Evolutionary conservation across 495 filamentous ascomycete species (phyloP).

Genomic region (Chaetomium cochliodes): DNA sequence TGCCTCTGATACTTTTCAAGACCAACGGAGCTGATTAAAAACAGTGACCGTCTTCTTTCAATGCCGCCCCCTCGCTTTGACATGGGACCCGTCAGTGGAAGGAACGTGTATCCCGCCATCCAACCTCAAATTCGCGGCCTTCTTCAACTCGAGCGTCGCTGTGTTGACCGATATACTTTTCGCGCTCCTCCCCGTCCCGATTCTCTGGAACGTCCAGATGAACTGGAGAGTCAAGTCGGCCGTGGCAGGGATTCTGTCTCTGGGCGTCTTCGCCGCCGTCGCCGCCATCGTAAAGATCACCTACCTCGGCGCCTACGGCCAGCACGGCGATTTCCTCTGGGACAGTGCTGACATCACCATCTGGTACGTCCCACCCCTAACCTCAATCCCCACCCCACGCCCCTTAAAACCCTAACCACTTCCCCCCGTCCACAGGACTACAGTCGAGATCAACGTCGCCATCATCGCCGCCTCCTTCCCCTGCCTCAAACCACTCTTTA

Average conservation of each 20-base stretch:
- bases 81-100: conserved; percentile 35
- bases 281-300: conserved; percentile 49
- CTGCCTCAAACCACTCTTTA: conserved; percentile 26
- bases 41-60: conserved; percentile 39
- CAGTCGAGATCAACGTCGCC: conserved; percentile 23
- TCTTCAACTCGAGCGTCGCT: conserved; percentile 35
- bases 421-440: conserved; percentile 17
- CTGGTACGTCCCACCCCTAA: conserved; percentile 27
- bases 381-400: background rate
- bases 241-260: conserved; percentile 43
- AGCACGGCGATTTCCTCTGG: conserved; percentile 47
- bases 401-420: background rate
- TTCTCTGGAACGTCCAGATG: conserved; percentile 49
- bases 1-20: background rate
- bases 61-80: conserved; percentile 30
- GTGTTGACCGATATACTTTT: conserved; percentile 47
- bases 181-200: conserved; percentile 44
- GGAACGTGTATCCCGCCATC: conserved; percentile 25
- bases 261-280: conserved; percentile 50
- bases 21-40: conserved; percentile 14
- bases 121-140: conserved; percentile 26
- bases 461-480: conserved; percentile 27
- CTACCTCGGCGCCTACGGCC: conserved; percentile 40
- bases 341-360: conserved; percentile 40
- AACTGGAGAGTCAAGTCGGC: conserved; percentile 43